phyloP scores from a whole-genome alignment of 2,329 filamentous ascomycete species.

The Ophidiomyces ophidiicola region DNA sequence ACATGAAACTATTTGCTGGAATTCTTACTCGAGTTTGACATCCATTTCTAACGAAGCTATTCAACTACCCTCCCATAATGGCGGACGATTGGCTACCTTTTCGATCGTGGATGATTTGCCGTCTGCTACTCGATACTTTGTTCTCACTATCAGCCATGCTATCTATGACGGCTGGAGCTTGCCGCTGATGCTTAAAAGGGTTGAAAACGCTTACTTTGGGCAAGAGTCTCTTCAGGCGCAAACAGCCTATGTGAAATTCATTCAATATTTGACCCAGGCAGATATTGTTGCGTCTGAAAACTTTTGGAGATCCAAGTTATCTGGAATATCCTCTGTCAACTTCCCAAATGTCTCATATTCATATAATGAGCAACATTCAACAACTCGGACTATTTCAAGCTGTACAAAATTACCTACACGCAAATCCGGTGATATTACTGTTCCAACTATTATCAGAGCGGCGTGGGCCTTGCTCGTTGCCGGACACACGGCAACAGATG shows the following conservation, averaged over 20 bases:
- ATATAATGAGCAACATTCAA: conserved; percentile 5
- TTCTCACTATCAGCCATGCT: conserved; percentile 42
- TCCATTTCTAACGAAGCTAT: conserved; percentile 19
- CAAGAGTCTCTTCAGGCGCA: conserved; percentile 4
- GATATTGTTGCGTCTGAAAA: conserved; percentile 14
- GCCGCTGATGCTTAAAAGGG: conserved; percentile 27
- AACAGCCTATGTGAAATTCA: conserved; percentile 18
- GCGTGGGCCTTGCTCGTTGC: conserved; percentile 31
- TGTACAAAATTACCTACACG: conserved; percentile 4
- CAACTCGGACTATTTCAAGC: conserved; percentile 9
- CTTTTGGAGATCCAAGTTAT: conserved; percentile 17
- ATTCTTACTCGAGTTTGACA: conserved; percentile 20
- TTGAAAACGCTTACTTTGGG: conserved; percentile 27
- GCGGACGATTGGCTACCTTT: conserved; percentile 26
- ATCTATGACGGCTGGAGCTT: conserved; percentile 42
- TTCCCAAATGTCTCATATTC: conserved; percentile 15
- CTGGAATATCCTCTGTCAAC: conserved; percentile 10
- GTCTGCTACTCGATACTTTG: conserved; percentile 28
- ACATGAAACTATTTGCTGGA: conserved; percentile 27
- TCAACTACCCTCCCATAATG: conserved; percentile 25
- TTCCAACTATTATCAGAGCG: conserved; percentile 28
- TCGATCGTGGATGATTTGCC: conserved; percentile 23
- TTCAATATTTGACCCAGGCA: conserved; percentile 18
- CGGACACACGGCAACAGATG: conserved; percentile 25
- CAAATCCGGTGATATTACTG: conserved; percentile 14